Conservation (phyloP, 225 moss, liverwort and hornwort genomes). For the Sphagnum tenellum region DNA sequence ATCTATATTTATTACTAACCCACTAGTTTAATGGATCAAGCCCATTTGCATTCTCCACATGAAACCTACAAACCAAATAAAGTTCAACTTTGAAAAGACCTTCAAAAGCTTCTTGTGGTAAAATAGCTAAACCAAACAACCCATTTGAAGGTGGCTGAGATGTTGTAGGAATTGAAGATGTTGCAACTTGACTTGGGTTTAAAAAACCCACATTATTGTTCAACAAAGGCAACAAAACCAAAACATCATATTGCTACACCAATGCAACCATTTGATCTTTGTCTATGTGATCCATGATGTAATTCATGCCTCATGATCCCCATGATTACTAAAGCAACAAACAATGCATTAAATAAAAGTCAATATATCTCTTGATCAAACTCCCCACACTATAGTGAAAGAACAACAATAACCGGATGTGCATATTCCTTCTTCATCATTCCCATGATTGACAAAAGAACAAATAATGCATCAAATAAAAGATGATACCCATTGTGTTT, state of each 20-base stretch:
- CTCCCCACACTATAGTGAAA: not conserved
- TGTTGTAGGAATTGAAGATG: not conserved
- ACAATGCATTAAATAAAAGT: not conserved
- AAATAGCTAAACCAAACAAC: not conserved
- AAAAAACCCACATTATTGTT: not conserved
- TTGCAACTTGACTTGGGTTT: not conserved
- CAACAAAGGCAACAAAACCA: not conserved
- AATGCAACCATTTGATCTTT: not conserved
- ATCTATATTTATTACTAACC: not conserved
- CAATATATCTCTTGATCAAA: not conserved
- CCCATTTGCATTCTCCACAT: not conserved
- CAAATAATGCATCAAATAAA: too few relatives aligned
- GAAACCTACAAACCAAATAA: not conserved
- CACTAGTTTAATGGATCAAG: not conserved
- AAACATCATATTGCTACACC: not conserved
- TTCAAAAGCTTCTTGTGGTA: not conserved
- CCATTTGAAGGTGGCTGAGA: not conserved
- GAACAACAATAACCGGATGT: not conserved
- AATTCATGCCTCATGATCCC: not conserved
- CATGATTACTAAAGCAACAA: not conserved
- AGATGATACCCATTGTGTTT: too few relatives aligned
- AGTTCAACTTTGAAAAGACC: not conserved
- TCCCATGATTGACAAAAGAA: not conserved
- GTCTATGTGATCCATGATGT: not conserved
- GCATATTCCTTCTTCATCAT: not conserved